Evolutionary conservation across 805 yeast species (phyloP), one percentile per base, ranked within the genome.

Genomic region (Metschnikowia kunwiensis): DNA sequence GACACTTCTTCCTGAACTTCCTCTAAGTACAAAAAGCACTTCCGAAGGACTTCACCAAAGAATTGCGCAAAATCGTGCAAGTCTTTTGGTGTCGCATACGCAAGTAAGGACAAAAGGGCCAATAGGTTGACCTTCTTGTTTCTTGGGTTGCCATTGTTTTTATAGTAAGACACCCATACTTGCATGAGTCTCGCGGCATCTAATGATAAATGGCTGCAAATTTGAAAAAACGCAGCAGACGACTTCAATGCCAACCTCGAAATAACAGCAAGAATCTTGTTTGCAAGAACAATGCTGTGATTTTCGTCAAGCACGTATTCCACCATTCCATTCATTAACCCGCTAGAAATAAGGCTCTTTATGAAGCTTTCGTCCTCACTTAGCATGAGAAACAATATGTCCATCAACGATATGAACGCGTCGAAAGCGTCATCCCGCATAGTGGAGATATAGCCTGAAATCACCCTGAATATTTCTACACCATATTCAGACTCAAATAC

Each of bases 381-480:
- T 12, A 53, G 46, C 35, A 50, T 53, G 27, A 77, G 52, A 3
- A 75, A 47, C 12, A 77, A 50, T 7, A 77, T 64, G 48, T 80
- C 86, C 54, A 78, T 47, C 15, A 72, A 53, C 9, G 82, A 71
- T 2, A 78, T 60, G 22, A 83, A 66, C 1, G 80, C 57, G 24
- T 70, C 75, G 32, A 78, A 67, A 0, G 86, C 63, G 58, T 85
- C 95, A 53, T 84, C 93, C 41, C 91, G 72, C 75, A 83, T 72
- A 11, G 68, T 70, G 14, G 72, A 56, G 18, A 84, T 53, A 49
- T 82, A 80, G 5, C 67, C 72, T 0, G 80, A 68, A 21, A 81
- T 50, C 5, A 74, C 65, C 24, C 65, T 59, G 43, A 82, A 75
- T 11, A 75, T 55, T 20, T 68, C 65, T 6, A 61, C 29, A 0